Evolutionary conservation across 2,329 filamentous ascomycete genomes (phyloP).

Genomic region (Remersonia thermophila): DNA sequence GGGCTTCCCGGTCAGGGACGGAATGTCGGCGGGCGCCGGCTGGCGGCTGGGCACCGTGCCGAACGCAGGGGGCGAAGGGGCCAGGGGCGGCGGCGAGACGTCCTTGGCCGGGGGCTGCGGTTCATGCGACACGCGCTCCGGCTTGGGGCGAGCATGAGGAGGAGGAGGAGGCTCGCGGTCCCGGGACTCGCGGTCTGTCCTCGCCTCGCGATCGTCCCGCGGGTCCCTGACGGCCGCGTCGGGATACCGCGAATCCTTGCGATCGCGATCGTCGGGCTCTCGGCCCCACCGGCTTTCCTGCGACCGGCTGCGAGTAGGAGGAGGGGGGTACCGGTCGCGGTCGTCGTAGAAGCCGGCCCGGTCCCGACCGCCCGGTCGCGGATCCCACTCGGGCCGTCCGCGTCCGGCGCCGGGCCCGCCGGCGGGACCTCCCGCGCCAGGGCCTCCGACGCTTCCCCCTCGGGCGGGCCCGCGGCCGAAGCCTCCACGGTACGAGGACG

Average conservation of each 20-base stretch:
- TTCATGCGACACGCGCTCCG: slow-evolving; percentile 39
- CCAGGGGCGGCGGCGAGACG: slow-evolving; percentile 44
- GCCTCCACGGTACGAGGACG: slow-evolving; percentile 41
- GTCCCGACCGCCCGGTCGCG: slow-evolving; percentile 32
- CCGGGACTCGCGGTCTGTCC: slow-evolving; percentile 26
- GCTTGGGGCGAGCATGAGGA: slow-evolving; percentile 34
- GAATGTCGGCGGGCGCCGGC: slow-evolving; percentile 24
- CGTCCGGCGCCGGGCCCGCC: slow-evolving; percentile 41
- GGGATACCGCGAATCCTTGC: slow-evolving; percentile 25
- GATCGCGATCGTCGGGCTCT: slow-evolving; percentile 33
- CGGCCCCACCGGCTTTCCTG: slow-evolving; percentile 49
- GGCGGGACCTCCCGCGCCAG: slow-evolving; percentile 28
- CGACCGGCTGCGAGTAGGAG: slow-evolving; percentile 53
- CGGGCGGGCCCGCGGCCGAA: slow-evolving; percentile 45
- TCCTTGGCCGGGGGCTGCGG: slow-evolving; percentile 33
- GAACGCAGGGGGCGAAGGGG: slow-evolving; percentile 46
- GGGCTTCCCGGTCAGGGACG: slow-evolving; percentile 30
- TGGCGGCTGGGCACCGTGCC: slow-evolving; percentile 41
- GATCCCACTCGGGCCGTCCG: slow-evolving; percentile 44
- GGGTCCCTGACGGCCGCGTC: slow-evolving; percentile 26
- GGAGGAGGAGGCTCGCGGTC: slow-evolving; percentile 24
- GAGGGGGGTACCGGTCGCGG: slow-evolving; percentile 48
- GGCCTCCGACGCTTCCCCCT: slow-evolving; percentile 33
- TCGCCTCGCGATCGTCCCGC: slow-evolving; percentile 40
- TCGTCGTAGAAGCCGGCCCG: slow-evolving; percentile 48